Percentiles rank a stretch among this genome's conserved stretches.
These are phyloP conservation scores for Geranium rotundifolium DNA, from an alignment of 345 rosid species.

Conservation along the genomic window DNA sequence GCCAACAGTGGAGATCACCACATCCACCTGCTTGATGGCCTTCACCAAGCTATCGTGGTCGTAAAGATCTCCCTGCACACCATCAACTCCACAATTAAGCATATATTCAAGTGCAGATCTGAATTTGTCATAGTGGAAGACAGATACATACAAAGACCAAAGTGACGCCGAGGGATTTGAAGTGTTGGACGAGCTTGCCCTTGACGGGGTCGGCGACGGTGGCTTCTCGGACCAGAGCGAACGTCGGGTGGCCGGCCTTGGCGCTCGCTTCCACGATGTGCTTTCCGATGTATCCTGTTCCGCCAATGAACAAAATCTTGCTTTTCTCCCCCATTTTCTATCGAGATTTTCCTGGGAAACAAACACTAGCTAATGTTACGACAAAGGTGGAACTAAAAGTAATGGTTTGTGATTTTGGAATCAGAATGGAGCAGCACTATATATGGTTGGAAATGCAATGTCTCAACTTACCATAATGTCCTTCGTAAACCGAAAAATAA, in stretches of 20 bases:
- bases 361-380: too few relatives aligned
- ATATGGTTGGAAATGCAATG: too few relatives aligned
- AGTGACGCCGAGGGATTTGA: slow-evolving; percentile 47
- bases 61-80: slow-evolving; percentile 39
- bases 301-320: too few relatives aligned
- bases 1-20: slow-evolving; percentile 66
- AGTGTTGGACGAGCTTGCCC: slow-evolving; percentile 33
- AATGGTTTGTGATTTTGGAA: too few relatives aligned
- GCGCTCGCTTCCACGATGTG: too few relatives aligned
- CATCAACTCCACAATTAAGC: not conserved
- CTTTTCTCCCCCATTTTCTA: too few relatives aligned
- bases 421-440: too few relatives aligned
- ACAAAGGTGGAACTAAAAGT: too few relatives aligned
- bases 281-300: too few relatives aligned
- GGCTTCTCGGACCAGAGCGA: slow-evolving; percentile 47
- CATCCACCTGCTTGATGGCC: slow-evolving; percentile 64
- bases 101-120: not conserved
- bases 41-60: slow-evolving; percentile 65
- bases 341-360: too few relatives aligned
- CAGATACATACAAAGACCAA: slow-evolving; percentile 32
- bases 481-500: too few relatives aligned
- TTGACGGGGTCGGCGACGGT: slow-evolving; percentile 44
- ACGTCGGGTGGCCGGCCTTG: slow-evolving; percentile 13
- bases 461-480: too few relatives aligned
- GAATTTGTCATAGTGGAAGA: not conserved